Conservation (phyloP, 345 rosid species). For the Pistacia integerrima region DNA sequence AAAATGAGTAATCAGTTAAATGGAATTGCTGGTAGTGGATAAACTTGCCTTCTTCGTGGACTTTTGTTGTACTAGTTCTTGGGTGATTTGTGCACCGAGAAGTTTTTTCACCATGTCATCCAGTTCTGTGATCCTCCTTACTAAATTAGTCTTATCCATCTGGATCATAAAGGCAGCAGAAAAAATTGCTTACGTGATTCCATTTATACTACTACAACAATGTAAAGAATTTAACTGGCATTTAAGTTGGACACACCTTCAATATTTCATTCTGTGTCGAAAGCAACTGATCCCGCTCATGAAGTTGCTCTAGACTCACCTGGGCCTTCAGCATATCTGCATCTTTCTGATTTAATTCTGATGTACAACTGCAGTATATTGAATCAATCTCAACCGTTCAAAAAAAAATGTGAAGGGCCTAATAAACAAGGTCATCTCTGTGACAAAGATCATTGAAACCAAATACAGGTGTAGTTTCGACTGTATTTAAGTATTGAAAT, state of each 20-base stretch:
- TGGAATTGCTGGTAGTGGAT: neutral
- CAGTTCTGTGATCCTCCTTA: slow-evolving; percentile 65
- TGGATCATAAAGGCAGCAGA: slow-evolving; percentile 18
- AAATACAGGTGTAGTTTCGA: too few relatives aligned
- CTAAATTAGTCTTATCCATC: slow-evolving; percentile 81
- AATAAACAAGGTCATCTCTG: too few relatives aligned
- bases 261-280: slow-evolving; percentile 82
- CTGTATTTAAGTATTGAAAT: too few relatives aligned
- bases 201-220: neutral
- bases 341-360: slow-evolving; percentile 58
- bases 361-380: slow-evolving; percentile 48
- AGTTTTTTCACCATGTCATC: slow-evolving; percentile 59
- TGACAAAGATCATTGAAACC: too few relatives aligned
- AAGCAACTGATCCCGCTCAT: slow-evolving; percentile 78
- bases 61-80: slow-evolving; percentile 40
- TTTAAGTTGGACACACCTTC: slow-evolving; percentile 46
- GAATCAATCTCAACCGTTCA: too few relatives aligned
- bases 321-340: slow-evolving; percentile 64
- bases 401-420: too few relatives aligned
- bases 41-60: slow-evolving; percentile 37
- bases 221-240: slow-evolving; percentile 3
- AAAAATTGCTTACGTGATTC: neutral
- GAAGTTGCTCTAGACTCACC: slow-evolving; percentile 66
- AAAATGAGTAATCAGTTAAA: neutral
- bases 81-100: slow-evolving; percentile 39